Base-by-base conservation (phyloP, 257 asterid genomes). In the Buddleja alternifolia region DNA sequence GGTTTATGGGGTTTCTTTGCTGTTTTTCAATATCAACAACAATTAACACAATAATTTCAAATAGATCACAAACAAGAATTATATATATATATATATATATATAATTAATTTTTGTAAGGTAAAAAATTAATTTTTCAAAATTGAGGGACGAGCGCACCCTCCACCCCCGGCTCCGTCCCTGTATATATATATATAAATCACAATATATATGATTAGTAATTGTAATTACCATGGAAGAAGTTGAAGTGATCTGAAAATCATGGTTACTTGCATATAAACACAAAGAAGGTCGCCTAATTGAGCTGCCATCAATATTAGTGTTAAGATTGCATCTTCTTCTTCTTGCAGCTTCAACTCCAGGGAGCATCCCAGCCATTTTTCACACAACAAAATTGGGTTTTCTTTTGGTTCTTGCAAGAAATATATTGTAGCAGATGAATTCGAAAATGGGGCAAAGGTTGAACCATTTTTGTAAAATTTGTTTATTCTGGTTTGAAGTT, bases 271-370 rank as follows among this genome's bases (percentile, higher is more conserved):
- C 71, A 25, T 85, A 78, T 19, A 85, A 53, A 48, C 84, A 80
- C 23, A 80, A 82, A 24, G 87, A 83, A 37, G 83, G 47, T 29
- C 68, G 77, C 39, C 24, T 20, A 61, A 44, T 39, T 34, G 48
- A 29, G 59, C 52, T 46, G 68, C 55, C 55, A 17, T 14, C 5
- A 29, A 1, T 5, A 29, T 29, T 29, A 29, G 5, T 11, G 11
- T 29, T 59, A 45, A 16, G 25, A 9, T 40, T 50, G 29, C 32
- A 41, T 52, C 80, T 74, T 52, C 85, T 73, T 32, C 77, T 77
- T 59, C 82, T 60, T 1, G 82, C 82, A 47, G 73, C 58, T 67
- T 81, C 85, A 23, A 80, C 82, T 44, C 85, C 85, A 10, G 85
- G 78, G 12, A 80, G 78, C 72, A 70, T 64, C n/a, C 82, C 82